phyloP scores from a whole-genome alignment of 352 stramenopile species.

The Phytophthora citrophthora region DNA sequence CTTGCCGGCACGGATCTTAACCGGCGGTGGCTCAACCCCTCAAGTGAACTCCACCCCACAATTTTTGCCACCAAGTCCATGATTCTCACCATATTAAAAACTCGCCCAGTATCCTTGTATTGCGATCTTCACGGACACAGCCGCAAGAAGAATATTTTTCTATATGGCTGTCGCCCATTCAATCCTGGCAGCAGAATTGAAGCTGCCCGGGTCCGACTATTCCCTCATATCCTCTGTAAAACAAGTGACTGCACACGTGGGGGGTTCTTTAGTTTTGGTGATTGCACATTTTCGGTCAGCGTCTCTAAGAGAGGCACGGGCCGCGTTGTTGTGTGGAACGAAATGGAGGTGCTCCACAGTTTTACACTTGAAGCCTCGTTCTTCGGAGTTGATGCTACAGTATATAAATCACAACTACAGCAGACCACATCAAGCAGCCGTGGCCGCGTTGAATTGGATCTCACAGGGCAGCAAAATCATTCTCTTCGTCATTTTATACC shows the following conservation, averaged over 20 bases:
- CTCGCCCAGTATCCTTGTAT: conserved; percentile 69
- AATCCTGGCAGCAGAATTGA: conserved; percentile 45
- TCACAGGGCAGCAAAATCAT: conserved; percentile 9
- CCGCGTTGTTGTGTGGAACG: conserved; percentile 70
- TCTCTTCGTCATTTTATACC: conserved; percentile 54
- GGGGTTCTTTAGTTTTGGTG: conserved; percentile 68
- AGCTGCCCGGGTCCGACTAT: conserved; percentile 63
- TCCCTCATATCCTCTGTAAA: conserved; percentile 75
- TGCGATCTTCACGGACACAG: conserved; percentile 92
- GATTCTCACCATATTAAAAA: conserved; percentile 55
- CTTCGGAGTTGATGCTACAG: conserved; percentile 52
- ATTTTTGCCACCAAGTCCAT: conserved; percentile 82
- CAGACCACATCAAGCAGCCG: conserved; percentile 10
- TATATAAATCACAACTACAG: conserved; percentile 16
- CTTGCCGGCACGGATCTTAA: conserved; percentile 91
- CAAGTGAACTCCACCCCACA: conserved; percentile 68
- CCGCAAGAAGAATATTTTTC: conserved; percentile 89
- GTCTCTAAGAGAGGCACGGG: conserved; percentile 66
- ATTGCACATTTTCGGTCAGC: conserved; percentile 79
- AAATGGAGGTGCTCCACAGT: conserved; percentile 72
- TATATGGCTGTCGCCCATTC: conserved; percentile 79
- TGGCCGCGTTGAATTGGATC: conserved; percentile 20
- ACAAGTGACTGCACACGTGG: conserved; percentile 43
- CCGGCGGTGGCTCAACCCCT: conserved; percentile 69
- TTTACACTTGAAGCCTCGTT: conserved; percentile 85